Conservation (phyloP, 2,329 filamentous ascomycete species). For the Zarea fungicola region DNA sequence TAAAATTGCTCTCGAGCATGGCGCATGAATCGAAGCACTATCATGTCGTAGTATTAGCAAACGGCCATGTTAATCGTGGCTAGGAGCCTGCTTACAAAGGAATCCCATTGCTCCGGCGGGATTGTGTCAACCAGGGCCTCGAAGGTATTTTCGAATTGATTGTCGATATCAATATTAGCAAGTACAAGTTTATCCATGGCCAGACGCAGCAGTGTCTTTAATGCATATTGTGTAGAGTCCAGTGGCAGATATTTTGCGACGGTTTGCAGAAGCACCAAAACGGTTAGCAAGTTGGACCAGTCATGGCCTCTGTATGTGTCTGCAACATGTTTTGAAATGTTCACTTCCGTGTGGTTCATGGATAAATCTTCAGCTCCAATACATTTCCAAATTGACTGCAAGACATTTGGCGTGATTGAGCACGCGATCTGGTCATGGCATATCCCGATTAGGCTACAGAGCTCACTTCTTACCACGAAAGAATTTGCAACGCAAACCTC, state of each 20-base stretch:
- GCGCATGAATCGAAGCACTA: conserved; percentile 46
- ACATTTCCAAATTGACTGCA: conserved; percentile 50
- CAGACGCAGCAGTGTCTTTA: conserved; percentile 48
- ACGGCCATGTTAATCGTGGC: too few species aligned
- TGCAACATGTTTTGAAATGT: conserved; percentile 18
- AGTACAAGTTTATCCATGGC: conserved; percentile 48
- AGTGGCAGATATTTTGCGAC: conserved; percentile 33
- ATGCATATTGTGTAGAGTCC: conserved; percentile 32
- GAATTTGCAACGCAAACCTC: conserved; percentile 53
- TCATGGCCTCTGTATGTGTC: conserved; percentile 34
- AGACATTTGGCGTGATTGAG: conserved; percentile 39
- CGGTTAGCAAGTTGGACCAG: conserved; percentile 40
- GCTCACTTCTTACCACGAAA: conserved; percentile 53
- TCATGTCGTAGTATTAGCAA: conserved; percentile 13
- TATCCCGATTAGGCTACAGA: conserved; percentile 48
- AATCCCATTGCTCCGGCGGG: conserved; percentile 30
- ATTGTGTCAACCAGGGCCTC: conserved; percentile 39
- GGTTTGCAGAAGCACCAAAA: conserved; percentile 37
- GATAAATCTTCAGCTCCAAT: conserved; percentile 53
- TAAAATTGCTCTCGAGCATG: conserved; percentile 42
- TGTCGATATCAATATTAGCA: conserved; percentile 36
- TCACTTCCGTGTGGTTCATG: conserved; percentile 22
- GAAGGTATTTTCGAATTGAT: conserved; percentile 37
- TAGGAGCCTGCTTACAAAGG: too few species aligned
- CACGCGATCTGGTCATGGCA: conserved; percentile 38